A percentile compares a stretch with the other conserved stretches of the same genome.
These are phyloP conservation scores for Fragaria nilgerrensis DNA, from an alignment of 306 rosid species.

Conservation along the genomic window DNA sequence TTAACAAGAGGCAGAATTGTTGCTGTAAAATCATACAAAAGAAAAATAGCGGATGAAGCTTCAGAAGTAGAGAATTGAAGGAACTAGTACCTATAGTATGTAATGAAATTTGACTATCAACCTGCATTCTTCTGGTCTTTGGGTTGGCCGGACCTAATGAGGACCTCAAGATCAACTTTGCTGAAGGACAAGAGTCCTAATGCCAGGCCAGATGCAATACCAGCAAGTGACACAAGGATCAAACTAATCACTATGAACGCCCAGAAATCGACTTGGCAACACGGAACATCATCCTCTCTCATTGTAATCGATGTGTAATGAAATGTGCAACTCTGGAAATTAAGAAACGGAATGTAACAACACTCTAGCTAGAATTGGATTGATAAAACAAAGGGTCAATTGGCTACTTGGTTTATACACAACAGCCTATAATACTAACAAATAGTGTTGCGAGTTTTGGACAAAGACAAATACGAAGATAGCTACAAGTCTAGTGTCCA, in stretches of 20 bases:
- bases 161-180: constrained; percentile 77
- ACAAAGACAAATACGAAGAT: constrained; percentile 5
- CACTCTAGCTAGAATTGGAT: neutral
- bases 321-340: neutral
- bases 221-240: constrained; percentile 53
- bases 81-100: neutral
- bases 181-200: constrained; percentile 67
- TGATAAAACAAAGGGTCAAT: neutral
- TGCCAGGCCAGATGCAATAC: constrained; percentile 68
- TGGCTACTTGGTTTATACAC: neutral
- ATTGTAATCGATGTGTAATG: neutral
- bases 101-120: constrained; percentile 8
- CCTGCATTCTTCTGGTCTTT: constrained; percentile 64
- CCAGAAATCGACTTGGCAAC: constrained; percentile 59
- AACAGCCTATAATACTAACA: neutral
- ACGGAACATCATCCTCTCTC: constrained; percentile 27
- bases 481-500: constrained; percentile 5
- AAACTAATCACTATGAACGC: constrained; percentile 32
- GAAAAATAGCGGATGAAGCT: neutral
- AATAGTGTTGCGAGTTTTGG: neutral
- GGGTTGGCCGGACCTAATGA: constrained; percentile 57
- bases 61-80: neutral
- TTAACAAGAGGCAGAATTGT: constrained; percentile 69
- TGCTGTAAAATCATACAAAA: constrained; percentile 39
- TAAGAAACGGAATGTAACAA: neutral